Conservation (phyloP, 2,329 filamentous ascomycete genomes). For the Neofusicoccum laricinum region DNA sequence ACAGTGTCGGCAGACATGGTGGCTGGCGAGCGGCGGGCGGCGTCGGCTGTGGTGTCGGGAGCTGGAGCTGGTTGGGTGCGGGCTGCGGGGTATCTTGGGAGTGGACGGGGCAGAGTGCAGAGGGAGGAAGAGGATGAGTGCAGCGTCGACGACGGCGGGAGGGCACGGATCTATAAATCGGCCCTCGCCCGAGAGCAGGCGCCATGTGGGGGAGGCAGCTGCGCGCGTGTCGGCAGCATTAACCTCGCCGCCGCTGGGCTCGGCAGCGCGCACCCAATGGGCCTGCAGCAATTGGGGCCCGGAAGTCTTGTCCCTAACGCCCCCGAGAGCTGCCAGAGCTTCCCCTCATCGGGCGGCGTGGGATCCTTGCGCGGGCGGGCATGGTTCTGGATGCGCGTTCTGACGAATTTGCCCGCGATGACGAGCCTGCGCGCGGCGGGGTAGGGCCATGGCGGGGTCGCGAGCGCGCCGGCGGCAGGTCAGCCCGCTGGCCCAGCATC, state of each 20-base stretch:
- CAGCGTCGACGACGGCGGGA: background rate
- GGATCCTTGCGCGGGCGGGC: background rate
- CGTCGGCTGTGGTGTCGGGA: background rate
- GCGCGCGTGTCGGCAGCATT: background rate
- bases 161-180: conserved; percentile 3
- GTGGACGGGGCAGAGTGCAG: background rate
- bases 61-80: background rate
- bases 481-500: background rate
- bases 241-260: background rate
- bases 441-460: conserved; percentile 10
- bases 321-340: conserved; percentile 2
- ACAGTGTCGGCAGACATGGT: conserved; percentile 54
- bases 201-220: conserved; percentile 13
- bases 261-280: background rate
- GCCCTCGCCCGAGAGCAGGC: conserved; percentile 6
- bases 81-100: conserved; percentile 6
- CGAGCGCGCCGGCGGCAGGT: background rate
- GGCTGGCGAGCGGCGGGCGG: background rate
- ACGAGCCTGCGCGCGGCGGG: conserved; percentile 5
- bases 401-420: conserved; percentile 9
- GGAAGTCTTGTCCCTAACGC: background rate
- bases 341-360: background rate
- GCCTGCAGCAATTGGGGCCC: background rate
- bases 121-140: background rate
- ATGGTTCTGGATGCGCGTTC: background rate